Evolutionary conservation across 257 asterid genomes (phyloP), one percentile per base, ranked within the genome.

Genomic region (Buddleja alternifolia): DNA sequence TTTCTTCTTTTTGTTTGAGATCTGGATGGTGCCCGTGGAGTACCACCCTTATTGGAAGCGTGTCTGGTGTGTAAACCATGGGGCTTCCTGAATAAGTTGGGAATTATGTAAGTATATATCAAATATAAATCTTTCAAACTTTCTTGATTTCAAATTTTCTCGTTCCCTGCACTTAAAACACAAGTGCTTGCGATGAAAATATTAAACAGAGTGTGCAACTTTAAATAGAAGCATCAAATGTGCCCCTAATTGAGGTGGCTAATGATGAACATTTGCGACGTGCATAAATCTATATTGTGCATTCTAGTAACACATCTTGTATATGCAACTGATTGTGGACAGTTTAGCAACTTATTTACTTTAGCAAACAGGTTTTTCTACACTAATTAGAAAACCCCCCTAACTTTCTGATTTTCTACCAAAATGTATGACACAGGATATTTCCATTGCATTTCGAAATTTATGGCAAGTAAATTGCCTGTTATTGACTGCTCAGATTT

Each of bases 1-100:
- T 68, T 76, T 81, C 85, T 73, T 81, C 88, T 42, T 57, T 74
- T 60, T 64, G 59, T 68, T 83, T 86, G 67, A 80, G 75, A 74
- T 80, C 87, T 76, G 95, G 96, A 76, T 86, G 95, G 81, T 90
- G 87, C 44, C 91, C 96, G 77, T 93, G 97, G 72, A 93, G 86
- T 74, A 84, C 77, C 57, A 90, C 88, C 81, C 99, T 87, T 73
- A 61, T 65, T 1, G 86, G 90, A 50, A 69, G 74, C 63, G 47
- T 56, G 46, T 69, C 75, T 47, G 84, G 66, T 67, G 59, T 62
- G 61, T 60, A 44, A 58, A 57, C 59, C 34, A 63, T 59, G 24
- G 66, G 50, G 54, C 39, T 72, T 78, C 93, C 97, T 90, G 83
- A 65, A 75, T 63, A 54, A 20, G 59, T 74, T 53, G 17, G 25